Conservation (phyloP, 2,329 filamentous ascomycete species). For the Microdochium trichocladiopsis region DNA sequence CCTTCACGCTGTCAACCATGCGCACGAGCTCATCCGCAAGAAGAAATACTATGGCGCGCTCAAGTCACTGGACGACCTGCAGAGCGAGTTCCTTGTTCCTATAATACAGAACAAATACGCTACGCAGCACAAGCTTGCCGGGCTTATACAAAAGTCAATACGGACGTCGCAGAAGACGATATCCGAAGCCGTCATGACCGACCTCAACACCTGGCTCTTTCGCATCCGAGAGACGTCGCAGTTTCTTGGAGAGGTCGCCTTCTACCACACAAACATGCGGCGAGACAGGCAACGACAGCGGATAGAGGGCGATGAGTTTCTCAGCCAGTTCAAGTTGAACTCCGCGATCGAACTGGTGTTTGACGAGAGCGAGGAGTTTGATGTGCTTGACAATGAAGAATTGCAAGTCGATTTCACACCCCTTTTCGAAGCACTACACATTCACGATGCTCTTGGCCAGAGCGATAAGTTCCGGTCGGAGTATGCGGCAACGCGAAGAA, state of each 20-base stretch:
- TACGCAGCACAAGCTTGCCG: slow-evolving; percentile 88
- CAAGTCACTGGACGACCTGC: slow-evolving; percentile 88
- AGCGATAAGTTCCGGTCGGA: slow-evolving; percentile 85
- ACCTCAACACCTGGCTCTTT: slow-evolving; percentile 95
- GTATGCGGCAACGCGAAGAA: slow-evolving; percentile 83
- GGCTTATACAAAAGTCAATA: slow-evolving; percentile 93
- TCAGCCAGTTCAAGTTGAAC: slow-evolving; percentile 84
- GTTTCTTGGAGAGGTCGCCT: slow-evolving; percentile 90
- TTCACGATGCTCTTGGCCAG: slow-evolving; percentile 89
- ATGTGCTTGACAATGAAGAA: slow-evolving; percentile 92
- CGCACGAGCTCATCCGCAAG: slow-evolving; percentile 83
- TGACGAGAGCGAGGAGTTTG: slow-evolving; percentile 92
- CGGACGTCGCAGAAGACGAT: slow-evolving; percentile 89
- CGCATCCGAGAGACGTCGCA: slow-evolving; percentile 93
- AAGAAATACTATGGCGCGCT: slow-evolving; percentile 95
- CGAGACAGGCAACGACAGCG: slow-evolving; percentile 78
- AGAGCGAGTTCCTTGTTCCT: slow-evolving; percentile 82
- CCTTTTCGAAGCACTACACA: slow-evolving; percentile 90
- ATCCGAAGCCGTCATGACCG: slow-evolving; percentile 92
- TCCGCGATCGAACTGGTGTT: slow-evolving; percentile 93
- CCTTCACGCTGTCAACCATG: slow-evolving; percentile 84
- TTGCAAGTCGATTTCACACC: slow-evolving; percentile 92
- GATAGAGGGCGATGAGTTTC: slow-evolving; percentile 65
- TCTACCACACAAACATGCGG: slow-evolving; percentile 90
- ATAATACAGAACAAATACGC: slow-evolving; percentile 75